These are phyloP conservation scores for Termitomyces sp. DNA, from an alignment of 768 basidiomycete genomes.

Conservation along the genomic window DNA sequence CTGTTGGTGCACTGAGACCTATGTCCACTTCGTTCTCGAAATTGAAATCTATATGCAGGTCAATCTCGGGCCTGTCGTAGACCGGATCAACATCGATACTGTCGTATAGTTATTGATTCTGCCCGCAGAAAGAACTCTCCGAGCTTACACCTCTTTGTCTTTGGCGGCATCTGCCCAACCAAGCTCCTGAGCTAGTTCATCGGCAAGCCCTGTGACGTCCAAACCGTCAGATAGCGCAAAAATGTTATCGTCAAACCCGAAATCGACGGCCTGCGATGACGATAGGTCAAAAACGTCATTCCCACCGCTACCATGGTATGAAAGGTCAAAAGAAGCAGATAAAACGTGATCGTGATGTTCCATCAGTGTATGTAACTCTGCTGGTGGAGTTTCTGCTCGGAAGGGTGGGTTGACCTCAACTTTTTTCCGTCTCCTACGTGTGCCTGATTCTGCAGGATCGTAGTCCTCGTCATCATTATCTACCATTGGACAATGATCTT, in stretches of 20 bases:
- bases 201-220: slow-evolving; percentile 57
- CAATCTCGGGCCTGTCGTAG: background rate
- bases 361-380: slow-evolving; percentile 57
- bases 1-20: background rate
- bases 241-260: slow-evolving; percentile 48
- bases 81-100: background rate
- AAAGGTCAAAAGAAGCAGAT: slow-evolving; percentile 59
- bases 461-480: slow-evolving; percentile 46
- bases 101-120: background rate
- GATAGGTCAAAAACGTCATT: slow-evolving; percentile 32
- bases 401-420: slow-evolving; percentile 15
- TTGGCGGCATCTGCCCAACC: slow-evolving; percentile 53
- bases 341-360: slow-evolving; percentile 68
- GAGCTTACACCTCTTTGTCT: slow-evolving; percentile 15
- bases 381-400: slow-evolving; percentile 39
- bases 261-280: slow-evolving; percentile 50
- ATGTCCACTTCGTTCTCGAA: slow-evolving; percentile 13
- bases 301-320: slow-evolving; percentile 34
- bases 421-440: slow-evolving; percentile 17
- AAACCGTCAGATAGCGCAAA: slow-evolving; percentile 47
- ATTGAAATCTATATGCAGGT: slow-evolving; percentile 21
- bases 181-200: slow-evolving; percentile 70
- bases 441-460: slow-evolving; percentile 25
- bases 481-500: slow-evolving; percentile 10
- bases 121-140: background rate